A percentile compares a stretch with the other conserved stretches of the same genome.
Conservation (phyloP, 768 basidiomycete species). For the Amanita muscaria region DNA sequence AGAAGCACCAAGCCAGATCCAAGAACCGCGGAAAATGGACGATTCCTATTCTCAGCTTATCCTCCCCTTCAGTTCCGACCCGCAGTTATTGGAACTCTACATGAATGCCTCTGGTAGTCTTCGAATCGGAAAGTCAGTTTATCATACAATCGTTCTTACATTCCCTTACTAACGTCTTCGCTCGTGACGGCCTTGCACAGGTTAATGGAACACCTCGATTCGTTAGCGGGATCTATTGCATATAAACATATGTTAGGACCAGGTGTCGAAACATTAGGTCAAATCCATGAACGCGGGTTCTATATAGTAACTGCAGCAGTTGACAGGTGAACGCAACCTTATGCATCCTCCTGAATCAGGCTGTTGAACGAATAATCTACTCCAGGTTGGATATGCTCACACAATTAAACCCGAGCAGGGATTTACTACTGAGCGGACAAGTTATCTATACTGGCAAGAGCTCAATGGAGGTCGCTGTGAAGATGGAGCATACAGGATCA, state of each 20-base stretch:
- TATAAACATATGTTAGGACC: slow-evolving; percentile 79
- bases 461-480: slow-evolving; percentile 82
- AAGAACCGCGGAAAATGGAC: slow-evolving; percentile 46
- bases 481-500: slow-evolving; percentile 61
- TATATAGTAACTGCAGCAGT: slow-evolving; percentile 83
- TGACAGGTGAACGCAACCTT: slow-evolving; percentile 42
- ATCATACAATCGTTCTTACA: background rate
- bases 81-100: slow-evolving; percentile 55
- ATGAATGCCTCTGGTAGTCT: slow-evolving; percentile 66
- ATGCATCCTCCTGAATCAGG: background rate
- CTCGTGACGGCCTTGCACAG: too few species aligned
- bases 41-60: slow-evolving; percentile 63
- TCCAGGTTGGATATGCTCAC: slow-evolving; percentile 59
- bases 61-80: slow-evolving; percentile 55
- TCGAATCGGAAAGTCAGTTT: slow-evolving; percentile 49
- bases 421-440: slow-evolving; percentile 70
- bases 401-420: slow-evolving; percentile 47
- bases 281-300: slow-evolving; percentile 55
- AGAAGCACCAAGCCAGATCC: slow-evolving; percentile 10
- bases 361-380: background rate
- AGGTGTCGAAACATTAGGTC: slow-evolving; percentile 41
- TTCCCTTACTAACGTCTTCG: background rate
- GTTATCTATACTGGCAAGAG: slow-evolving; percentile 71
- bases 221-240: slow-evolving; percentile 75
- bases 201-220: slow-evolving; percentile 76